Evolutionary conservation across 352 stramenopile species (phyloP).

Genomic region (Peronosclerospora sorghi): DNA sequence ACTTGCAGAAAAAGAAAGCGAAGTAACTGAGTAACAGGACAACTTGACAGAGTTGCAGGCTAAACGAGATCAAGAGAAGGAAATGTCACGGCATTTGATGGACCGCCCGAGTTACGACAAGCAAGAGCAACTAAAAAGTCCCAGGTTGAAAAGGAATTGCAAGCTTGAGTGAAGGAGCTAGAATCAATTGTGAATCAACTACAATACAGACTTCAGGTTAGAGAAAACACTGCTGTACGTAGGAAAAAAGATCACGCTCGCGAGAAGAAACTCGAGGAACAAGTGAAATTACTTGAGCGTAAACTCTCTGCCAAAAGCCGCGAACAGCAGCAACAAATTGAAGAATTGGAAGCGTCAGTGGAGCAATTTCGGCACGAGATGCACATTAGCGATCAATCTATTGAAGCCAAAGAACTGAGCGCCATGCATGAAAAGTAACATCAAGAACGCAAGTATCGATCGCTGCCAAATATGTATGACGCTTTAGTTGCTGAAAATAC

Average conservation of each 20-base stretch:
- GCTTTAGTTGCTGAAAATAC: conserved; percentile 17
- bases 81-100: conserved; percentile 38
- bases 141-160: conserved; percentile 10
- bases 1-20: conserved; percentile 23
- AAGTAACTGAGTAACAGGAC: conserved; percentile 30
- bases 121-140: conserved; percentile 14
- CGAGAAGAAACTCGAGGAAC: not conserved
- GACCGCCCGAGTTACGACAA: conserved; percentile 22
- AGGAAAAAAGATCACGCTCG: conserved; percentile 21
- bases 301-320: conserved; percentile 3
- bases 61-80: conserved; percentile 45
- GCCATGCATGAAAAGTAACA: conserved; percentile 40
- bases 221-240: conserved; percentile 18
- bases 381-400: conserved; percentile 26
- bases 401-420: conserved; percentile 30
- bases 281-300: not conserved
- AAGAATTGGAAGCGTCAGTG: conserved; percentile 25
- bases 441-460: conserved; percentile 34
- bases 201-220: conserved; percentile 21
- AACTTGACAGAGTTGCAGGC: conserved; percentile 43
- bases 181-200: conserved; percentile 23
- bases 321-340: conserved; percentile 11
- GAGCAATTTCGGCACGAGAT: conserved; percentile 25
- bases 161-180: conserved; percentile 14
- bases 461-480: conserved; percentile 23